Conservation (phyloP, 768 basidiomycete genomes). For the Rhizopogon vinicolor region DNA sequence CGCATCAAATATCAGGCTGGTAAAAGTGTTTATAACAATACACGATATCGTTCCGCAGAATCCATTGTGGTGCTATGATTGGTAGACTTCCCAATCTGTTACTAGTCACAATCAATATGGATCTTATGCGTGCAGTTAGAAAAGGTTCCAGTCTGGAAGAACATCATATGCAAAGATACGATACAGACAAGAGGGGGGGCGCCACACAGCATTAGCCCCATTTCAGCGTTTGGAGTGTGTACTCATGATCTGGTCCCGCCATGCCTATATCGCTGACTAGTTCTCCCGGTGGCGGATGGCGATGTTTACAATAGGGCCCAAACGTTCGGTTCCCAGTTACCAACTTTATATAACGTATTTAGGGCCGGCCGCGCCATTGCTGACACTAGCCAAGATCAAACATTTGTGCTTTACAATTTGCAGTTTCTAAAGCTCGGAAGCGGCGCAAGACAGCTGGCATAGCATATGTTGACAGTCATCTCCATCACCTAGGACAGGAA, state of each 20-base stretch:
- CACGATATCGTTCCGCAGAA: constrained; percentile 58
- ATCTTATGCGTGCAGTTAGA: neutral
- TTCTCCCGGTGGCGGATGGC: constrained; percentile 29
- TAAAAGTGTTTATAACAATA: constrained; percentile 81
- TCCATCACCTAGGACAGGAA: neutral
- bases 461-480: neutral
- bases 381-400: constrained; percentile 5
- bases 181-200: constrained; percentile 2
- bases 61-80: constrained; percentile 56
- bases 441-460: constrained; percentile 13
- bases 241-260: constrained; percentile 6
- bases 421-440: constrained; percentile 2
- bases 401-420: constrained; percentile 4
- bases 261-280: constrained; percentile 12
- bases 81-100: constrained; percentile 6
- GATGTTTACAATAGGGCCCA: constrained; percentile 25
- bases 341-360: neutral
- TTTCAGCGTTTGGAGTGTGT: neutral
- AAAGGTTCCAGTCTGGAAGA: constrained; percentile 5
- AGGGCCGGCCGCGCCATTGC: constrained; percentile 19
- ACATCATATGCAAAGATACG: constrained; percentile 4
- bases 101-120: constrained; percentile 3
- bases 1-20: constrained; percentile 52
- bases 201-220: constrained; percentile 17
- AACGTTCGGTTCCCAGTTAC: constrained; percentile 8